Conservation (phyloP, 176 grass and related monocot genomes). For the Lolium rigidum region DNA sequence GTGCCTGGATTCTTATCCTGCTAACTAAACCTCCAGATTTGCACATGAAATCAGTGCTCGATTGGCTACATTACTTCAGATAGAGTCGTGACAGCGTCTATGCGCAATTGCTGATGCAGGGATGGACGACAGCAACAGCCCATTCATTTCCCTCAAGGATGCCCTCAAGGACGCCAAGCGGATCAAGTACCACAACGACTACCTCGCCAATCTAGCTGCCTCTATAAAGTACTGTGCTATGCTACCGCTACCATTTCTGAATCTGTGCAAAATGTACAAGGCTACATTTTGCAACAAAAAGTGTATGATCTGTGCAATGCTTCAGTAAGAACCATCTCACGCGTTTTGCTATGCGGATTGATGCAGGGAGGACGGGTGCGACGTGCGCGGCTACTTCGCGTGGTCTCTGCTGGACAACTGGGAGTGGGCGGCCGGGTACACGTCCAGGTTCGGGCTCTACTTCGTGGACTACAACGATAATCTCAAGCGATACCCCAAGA, state of each 20-base stretch:
- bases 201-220: constrained; percentile 73
- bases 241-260: background rate
- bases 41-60: too few species aligned
- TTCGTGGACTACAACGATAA: constrained; percentile 86
- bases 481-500: constrained; percentile 91
- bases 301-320: background rate
- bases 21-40: background rate
- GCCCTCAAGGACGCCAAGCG: constrained; percentile 85
- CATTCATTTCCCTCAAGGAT: constrained; percentile 70
- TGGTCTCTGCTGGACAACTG: constrained; percentile 99
- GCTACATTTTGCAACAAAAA: background rate
- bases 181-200: constrained; percentile 82
- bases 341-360: too few species aligned
- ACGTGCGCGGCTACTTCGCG: constrained; percentile 88
- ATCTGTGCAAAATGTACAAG: background rate
- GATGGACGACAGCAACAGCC: constrained; percentile 80
- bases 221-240: constrained; percentile 59
- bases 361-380: constrained; percentile 87
- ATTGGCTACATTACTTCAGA: too few species aligned
- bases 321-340: background rate
- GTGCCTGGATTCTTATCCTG: background rate
- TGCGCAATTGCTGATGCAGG: constrained; percentile 45
- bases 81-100: background rate
- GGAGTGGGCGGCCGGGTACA: constrained; percentile 91
- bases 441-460: constrained; percentile 86